Base-by-base conservation (phyloP, 2,329 filamentous ascomycete species). In the Fusarium secorum region DNA sequence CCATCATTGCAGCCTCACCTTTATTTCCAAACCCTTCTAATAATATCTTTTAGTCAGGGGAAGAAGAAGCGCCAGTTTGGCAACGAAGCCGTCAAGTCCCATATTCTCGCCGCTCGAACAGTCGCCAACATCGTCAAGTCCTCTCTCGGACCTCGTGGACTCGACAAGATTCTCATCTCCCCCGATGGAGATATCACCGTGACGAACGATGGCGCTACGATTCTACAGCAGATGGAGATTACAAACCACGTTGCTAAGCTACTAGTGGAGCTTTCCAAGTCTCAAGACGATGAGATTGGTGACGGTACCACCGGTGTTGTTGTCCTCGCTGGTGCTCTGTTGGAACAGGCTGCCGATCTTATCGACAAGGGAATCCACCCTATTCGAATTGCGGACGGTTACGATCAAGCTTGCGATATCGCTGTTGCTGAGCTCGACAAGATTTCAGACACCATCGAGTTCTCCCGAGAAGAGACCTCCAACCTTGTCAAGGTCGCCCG, bases 301-400 rank as follows among this genome's bases (percentile, higher is more conserved):
- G 96, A 99, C 81, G 96, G 96, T 72, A 99, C 96, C 70, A 99
- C 96, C 1, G 96, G 96, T 81, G 96, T 99, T 18, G 96, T 99
- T 55, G 97, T 99, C 52, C 85, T 99, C 74, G 96, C 96, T 18
- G 96, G 95, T 72, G 95, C 96, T 69, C 89, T 99, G 72, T 87
- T 99, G 68, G 97, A 99, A 83, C 95, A 98, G 84, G 96, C 96
- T 22, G 94, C 95, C 70, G 96, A 98, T 80, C 89, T 99, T 76
- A 98, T 99, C 81, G 97, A 99, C 88, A 99, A 99, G 89, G 97
- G 96, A 80, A 99, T 99, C 77, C 96, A 99, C 84, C 96, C 96
- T 68, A 99, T 99, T 81, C 89, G 97, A 76, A 98, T 99, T 83
- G 97, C 97, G 73, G 96, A 99, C 82, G 96, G 96, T 57, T 99